A percentile compares a stretch with the other conserved stretches of the same genome.
Conservation (phyloP, 805 yeast genomes). For the Starmerella roubikii region DNA sequence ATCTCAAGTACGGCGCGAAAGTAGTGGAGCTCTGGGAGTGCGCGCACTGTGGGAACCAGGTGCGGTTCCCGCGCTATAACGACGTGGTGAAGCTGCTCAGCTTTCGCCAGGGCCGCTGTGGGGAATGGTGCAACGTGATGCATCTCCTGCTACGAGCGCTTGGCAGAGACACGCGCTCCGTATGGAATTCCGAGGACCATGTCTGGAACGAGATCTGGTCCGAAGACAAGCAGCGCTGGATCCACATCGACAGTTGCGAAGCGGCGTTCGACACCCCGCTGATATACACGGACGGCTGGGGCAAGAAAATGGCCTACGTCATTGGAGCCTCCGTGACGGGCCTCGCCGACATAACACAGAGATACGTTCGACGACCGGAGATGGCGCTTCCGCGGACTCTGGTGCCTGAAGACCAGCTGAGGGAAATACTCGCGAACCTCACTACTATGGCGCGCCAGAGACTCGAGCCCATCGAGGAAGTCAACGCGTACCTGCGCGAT, state of each 20-base stretch:
- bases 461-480: constrained; percentile 18
- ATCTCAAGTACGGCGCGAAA: constrained; percentile 38
- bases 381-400: constrained; percentile 37
- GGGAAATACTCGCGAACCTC: constrained; percentile 24
- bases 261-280: constrained; percentile 70
- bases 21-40: constrained; percentile 56
- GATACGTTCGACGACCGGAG: constrained; percentile 41
- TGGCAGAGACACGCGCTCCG: constrained; percentile 50
- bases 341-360: constrained; percentile 50
- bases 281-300: constrained; percentile 76
- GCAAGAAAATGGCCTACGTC: constrained; percentile 81
- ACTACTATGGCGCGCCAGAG: constrained; percentile 11
- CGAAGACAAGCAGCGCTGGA: constrained; percentile 47
- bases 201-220: constrained; percentile 90
- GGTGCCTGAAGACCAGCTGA: constrained; percentile 28
- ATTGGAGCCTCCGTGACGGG: constrained; percentile 52
- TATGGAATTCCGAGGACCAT: constrained; percentile 88
- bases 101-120: constrained; percentile 70
- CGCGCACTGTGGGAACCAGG: constrained; percentile 31
- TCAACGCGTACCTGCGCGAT: constrained; percentile 17
- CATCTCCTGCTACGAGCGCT: constrained; percentile 54
- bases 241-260: constrained; percentile 80
- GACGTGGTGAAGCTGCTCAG: constrained; percentile 48
- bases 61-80: constrained; percentile 67
- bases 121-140: constrained; percentile 89